Evolutionary conservation across 2,329 filamentous ascomycete genomes (phyloP).

Genomic region (Penicillium corylophilum): DNA sequence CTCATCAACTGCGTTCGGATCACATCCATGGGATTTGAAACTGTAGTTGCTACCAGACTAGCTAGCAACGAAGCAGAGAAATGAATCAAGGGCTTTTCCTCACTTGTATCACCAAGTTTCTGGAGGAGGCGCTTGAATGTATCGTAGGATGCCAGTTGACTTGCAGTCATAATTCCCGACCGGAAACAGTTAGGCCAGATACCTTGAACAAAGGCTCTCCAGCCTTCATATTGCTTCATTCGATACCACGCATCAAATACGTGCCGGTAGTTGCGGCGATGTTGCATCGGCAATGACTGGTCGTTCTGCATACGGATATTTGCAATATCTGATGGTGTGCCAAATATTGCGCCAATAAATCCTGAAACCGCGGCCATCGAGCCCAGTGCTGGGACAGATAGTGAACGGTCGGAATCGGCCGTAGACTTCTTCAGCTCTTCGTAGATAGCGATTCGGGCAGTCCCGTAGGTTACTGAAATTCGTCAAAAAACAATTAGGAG

Average conservation of each 20-base stretch:
- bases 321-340: conserved; percentile 25
- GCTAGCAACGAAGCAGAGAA: conserved; percentile 75
- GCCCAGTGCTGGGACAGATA: conserved; percentile 13
- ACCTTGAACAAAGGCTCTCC: conserved; percentile 20
- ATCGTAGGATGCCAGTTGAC: conserved; percentile 82
- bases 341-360: conserved; percentile 24
- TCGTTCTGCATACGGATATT: conserved; percentile 31
- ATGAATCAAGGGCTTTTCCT: conserved; percentile 72
- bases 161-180: conserved; percentile 83
- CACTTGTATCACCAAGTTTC: conserved; percentile 61
- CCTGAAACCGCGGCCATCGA: conserved; percentile 18
- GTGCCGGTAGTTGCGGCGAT: conserved; percentile 22
- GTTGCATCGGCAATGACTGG: conserved; percentile 14
- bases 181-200: conserved; percentile 76
- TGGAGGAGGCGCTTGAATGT: conserved; percentile 72
- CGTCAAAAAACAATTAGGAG: not conserved
- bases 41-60: conserved; percentile 78
- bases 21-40: conserved; percentile 83
- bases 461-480: conserved; percentile 25
- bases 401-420: conserved; percentile 5
- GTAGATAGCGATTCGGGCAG: conserved; percentile 26
- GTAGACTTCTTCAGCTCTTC: conserved; percentile 21
- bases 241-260: conserved; percentile 25
- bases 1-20: conserved; percentile 84
- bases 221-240: conserved; percentile 24